phyloP scores from a whole-genome alignment of 2,329 filamentous ascomycete genomes.

The Nemania sp. region DNA sequence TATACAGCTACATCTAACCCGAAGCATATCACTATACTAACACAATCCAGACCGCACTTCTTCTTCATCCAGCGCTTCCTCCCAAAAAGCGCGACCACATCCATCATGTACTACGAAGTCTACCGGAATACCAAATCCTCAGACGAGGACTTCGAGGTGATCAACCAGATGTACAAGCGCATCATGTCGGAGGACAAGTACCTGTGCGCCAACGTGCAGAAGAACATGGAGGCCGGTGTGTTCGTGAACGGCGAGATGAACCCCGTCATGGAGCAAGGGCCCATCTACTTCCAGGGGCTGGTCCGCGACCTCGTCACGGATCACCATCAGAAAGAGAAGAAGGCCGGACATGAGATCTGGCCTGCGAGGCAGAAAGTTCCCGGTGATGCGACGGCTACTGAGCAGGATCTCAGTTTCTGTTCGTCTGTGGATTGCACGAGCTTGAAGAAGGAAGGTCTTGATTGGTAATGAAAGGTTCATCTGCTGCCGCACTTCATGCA shows the following conservation, averaged over 20 bases:
- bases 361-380: constrained; percentile 43
- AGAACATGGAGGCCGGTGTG: constrained; percentile 63
- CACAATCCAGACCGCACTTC: constrained; percentile 48
- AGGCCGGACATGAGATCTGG: constrained; percentile 53
- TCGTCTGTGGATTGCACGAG: constrained; percentile 20
- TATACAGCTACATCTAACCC: neutral
- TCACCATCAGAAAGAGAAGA: constrained; percentile 52
- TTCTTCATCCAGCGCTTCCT: constrained; percentile 67
- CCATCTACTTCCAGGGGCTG: constrained; percentile 58
- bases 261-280: constrained; percentile 61
- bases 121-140: constrained; percentile 63
- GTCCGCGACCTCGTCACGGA: constrained; percentile 52
- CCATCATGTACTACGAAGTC: constrained; percentile 64
- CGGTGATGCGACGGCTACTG: constrained; percentile 3
- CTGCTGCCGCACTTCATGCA: too few species aligned
- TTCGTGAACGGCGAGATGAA: constrained; percentile 67
- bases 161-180: constrained; percentile 63
- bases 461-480: constrained; percentile 22
- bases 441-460: constrained; percentile 25
- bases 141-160: constrained; percentile 60
- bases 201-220: constrained; percentile 61
- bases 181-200: constrained; percentile 68
- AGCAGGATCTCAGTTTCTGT: constrained; percentile 20
- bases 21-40: constrained; percentile 42
- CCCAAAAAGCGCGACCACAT: constrained; percentile 53